Base-by-base conservation (phyloP, 2,329 filamentous ascomycete genomes). In the Aureobasidium sp. region DNA sequence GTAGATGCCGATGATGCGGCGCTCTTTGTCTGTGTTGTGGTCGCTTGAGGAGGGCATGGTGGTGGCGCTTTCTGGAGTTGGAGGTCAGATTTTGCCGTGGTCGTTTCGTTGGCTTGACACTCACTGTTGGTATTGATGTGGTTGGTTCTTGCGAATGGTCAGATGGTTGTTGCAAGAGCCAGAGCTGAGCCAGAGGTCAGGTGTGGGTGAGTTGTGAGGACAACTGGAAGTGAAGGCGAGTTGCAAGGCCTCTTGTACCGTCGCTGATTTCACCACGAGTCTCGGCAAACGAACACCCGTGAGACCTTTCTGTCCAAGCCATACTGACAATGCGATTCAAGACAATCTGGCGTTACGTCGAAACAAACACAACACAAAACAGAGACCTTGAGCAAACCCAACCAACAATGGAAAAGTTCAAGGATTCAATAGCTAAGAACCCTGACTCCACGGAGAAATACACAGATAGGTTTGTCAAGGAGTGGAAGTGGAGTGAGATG, bases 31-130 rank as follows among this genome's bases (percentile, higher is more conserved):
- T 35, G 57, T 50, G 35, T 59, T 27, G 57, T 51, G 57, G 35
- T 43, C 23, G 45, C 45, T 50, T 33, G 57, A 59, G 45, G 57
- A 59, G 19, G 57, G 45, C 57, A 59, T 59, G 45, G 2, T 27
- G 21, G 5, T 57, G 10, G 31, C 4, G 29, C 29, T 37, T 31
- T 17, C 37, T 35, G 19, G 11, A 19, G 4, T 17, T 9, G 10
- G 5, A 19, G 19, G 1, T 47, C 45, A 47, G 25, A n/a, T n/a
- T 19, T 21, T 19, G 27, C 19, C 2, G 19, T 13, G 10, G 5
- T 31, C 3, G 15, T 2, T 47, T 21, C 21, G 8, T 10, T 27
- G 17, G 13, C 17, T 11, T 2, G n/a, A 19, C 17, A 27, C 45
- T 21, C 19, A 47, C 45, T n/a, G n/a, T n/a, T 2, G 43, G 13